Evolutionary conservation across 2,329 filamentous ascomycete genomes (phyloP).

Genomic region (Massarina eburnea): DNA sequence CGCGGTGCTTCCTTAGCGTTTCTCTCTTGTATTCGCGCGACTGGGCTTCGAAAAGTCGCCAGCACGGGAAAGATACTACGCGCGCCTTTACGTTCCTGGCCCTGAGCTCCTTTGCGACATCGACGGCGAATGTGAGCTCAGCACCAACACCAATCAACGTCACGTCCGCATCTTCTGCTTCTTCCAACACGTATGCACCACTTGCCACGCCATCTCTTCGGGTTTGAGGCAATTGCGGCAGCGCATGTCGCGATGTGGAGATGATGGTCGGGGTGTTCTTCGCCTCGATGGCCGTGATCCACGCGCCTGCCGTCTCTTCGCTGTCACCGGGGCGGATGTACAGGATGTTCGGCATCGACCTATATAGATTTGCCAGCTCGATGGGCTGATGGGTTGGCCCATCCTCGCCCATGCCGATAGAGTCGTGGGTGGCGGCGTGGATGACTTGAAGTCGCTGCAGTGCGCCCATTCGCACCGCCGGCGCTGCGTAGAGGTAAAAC

Average conservation of each 20-base stretch:
- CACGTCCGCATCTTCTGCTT: slow-evolving; percentile 48
- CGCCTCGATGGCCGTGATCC: slow-evolving; percentile 50
- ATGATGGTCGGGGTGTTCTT: slow-evolving; percentile 51
- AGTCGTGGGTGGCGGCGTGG: slow-evolving; percentile 63
- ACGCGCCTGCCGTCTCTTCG: slow-evolving; percentile 61
- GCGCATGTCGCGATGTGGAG: slow-evolving; percentile 51
- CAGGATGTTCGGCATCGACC: slow-evolving; percentile 63
- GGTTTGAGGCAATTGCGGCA: slow-evolving; percentile 45
- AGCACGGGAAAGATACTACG: slow-evolving; percentile 55
- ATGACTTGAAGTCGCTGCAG: slow-evolving; percentile 59
- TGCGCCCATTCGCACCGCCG: slow-evolving; percentile 63
- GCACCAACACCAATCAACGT: slow-evolving; percentile 56
- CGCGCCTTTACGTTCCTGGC: slow-evolving; percentile 47
- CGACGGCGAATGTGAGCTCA: slow-evolving; percentile 52
- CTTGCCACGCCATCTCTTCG: slow-evolving; percentile 45
- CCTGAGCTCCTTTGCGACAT: slow-evolving; percentile 44
- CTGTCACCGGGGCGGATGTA: slow-evolving; percentile 63
- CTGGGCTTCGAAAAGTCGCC: slow-evolving; percentile 54
- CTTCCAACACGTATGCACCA: slow-evolving; percentile 53
- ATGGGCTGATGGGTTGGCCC: slow-evolving; percentile 66
- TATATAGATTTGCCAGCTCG: slow-evolving; percentile 58
- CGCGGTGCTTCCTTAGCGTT: slow-evolving; percentile 47
- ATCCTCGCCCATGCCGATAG: slow-evolving; percentile 59
- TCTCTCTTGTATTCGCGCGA: slow-evolving; percentile 49
- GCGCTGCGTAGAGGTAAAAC: slow-evolving; percentile 63